A percentile compares a stretch with the other conserved stretches of the same genome.
Evolutionary conservation across 2,329 filamentous ascomycete genomes (phyloP).

Genomic region (Paracoccidioides lutzii): DNA sequence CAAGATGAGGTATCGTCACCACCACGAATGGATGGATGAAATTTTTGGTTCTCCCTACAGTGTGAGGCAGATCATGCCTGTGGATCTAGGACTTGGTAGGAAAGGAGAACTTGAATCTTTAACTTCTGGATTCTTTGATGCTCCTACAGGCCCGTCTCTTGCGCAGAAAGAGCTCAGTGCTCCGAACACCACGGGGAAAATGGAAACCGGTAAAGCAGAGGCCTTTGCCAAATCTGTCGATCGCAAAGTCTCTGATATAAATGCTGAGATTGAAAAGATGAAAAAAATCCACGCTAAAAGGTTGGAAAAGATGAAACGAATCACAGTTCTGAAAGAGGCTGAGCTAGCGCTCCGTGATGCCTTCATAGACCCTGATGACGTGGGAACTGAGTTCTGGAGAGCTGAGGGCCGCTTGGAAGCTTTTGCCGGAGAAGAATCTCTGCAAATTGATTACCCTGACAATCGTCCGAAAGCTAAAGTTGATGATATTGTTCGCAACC

Average conservation of each 20-base stretch:
- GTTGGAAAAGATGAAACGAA: constrained; percentile 60
- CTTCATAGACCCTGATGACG: constrained; percentile 42
- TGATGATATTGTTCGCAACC: constrained; percentile 60
- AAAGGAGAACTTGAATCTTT: constrained; percentile 69
- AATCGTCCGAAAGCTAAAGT: constrained; percentile 37
- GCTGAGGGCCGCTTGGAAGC: constrained; percentile 42
- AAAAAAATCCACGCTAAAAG: constrained; percentile 64
- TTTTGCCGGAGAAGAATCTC: constrained; percentile 23
- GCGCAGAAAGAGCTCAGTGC: constrained; percentile 18
- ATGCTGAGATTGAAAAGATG: constrained; percentile 73
- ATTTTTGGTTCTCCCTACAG: constrained; percentile 82
- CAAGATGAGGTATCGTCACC: constrained; percentile 73
- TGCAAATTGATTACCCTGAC: constrained; percentile 21
- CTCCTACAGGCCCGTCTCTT: constrained; percentile 28
- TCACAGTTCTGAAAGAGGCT: constrained; percentile 55
- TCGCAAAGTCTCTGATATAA: constrained; percentile 58
- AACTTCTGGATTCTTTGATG: constrained; percentile 74
- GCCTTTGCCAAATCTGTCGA: constrained; percentile 71
- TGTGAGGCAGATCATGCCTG: constrained; percentile 70
- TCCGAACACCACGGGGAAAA: constrained; percentile 40
- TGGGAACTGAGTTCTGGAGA: constrained; percentile 49
- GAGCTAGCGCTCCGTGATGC: constrained; percentile 63
- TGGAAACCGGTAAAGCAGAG: constrained; percentile 65
- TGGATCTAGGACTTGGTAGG: constrained; percentile 73
- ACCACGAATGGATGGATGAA: constrained; percentile 99